Conservation (phyloP, 2,329 filamentous ascomycete species). For the Pyrenophora teres region DNA sequence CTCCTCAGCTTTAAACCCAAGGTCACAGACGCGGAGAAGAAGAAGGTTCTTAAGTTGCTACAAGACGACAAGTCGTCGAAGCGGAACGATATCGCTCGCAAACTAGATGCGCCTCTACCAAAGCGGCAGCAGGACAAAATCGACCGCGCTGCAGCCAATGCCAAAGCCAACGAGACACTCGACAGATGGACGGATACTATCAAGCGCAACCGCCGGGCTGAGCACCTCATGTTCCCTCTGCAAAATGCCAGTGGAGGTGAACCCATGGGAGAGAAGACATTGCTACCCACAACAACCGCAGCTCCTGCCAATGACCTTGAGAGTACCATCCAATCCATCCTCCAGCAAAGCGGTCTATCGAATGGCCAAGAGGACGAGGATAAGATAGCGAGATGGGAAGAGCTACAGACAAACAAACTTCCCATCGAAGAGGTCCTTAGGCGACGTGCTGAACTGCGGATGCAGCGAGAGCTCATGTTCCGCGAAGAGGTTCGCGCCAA, state of each 20-base stretch:
- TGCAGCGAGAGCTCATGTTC: conserved; percentile 82
- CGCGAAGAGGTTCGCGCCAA: conserved; percentile 86
- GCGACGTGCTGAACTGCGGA: conserved; percentile 73
- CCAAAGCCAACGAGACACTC: conserved; percentile 89
- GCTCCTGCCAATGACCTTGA: conserved; percentile 81
- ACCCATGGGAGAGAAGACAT: conserved; percentile 64
- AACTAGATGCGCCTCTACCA: conserved; percentile 80
- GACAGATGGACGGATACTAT: conserved; percentile 94
- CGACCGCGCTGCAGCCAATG: conserved; percentile 80
- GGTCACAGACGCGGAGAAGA: conserved; percentile 74
- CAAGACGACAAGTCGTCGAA: conserved; percentile 66
- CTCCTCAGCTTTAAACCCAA: conserved; percentile 75
- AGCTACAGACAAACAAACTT: conserved; percentile 71
- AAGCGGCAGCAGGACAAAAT: conserved; percentile 85
- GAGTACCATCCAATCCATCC: conserved; percentile 81
- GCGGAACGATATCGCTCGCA: conserved; percentile 63
- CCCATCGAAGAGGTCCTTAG: conserved; percentile 74
- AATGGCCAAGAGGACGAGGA: conserved; percentile 65
- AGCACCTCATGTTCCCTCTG: conserved; percentile 87
- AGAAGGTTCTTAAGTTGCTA: conserved; percentile 78
- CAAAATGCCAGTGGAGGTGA: conserved; percentile 70
- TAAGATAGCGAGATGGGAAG: conserved; percentile 70
- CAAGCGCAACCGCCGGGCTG: conserved; percentile 88
- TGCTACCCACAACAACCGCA: conserved; percentile 62
- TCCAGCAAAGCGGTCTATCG: conserved; percentile 82